Conservation (phyloP, 129 eudicot species). For the Ambrosia artemisiifolia region DNA sequence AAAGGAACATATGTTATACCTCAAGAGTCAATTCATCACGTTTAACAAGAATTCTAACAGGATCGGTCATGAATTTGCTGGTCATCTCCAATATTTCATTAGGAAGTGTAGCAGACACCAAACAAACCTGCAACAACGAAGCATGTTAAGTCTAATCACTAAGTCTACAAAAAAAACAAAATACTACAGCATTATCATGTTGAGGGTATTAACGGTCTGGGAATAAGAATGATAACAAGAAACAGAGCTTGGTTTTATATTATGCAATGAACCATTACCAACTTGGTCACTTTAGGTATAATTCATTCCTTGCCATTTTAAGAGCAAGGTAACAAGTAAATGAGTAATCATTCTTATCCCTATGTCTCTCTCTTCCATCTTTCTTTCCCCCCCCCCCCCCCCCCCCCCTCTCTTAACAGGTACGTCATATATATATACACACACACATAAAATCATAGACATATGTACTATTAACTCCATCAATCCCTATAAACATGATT, state of each 20-base stretch:
- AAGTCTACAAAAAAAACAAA: neutral
- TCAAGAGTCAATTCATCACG: conserved; percentile 99
- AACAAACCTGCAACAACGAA: conserved; percentile 54
- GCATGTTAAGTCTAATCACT: neutral
- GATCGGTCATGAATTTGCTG: conserved; percentile 98
- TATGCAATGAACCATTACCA: too few species aligned
- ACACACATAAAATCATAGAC: too few species aligned
- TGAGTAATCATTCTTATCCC: too few species aligned
- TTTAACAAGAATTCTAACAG: conserved; percentile 91
- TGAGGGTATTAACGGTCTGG: neutral
- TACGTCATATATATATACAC: too few species aligned
- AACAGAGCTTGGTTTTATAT: too few species aligned
- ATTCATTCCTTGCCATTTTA: too few species aligned
- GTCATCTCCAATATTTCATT: conserved; percentile 96
- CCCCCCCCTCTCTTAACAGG: too few species aligned
- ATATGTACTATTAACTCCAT: neutral
- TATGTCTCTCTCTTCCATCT: too few species aligned
- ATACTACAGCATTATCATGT: neutral
- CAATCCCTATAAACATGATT: neutral
- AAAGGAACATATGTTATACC: conserved; percentile 30
- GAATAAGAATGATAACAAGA: neutral
- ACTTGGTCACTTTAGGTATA: too few species aligned
- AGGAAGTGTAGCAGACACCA: conserved; percentile 96
- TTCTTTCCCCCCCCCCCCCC: too few species aligned
- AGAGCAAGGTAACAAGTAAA: too few species aligned